Conservation (phyloP, 1,284 basidiomycete species). For the Apiotrichum brassicae region DNA sequence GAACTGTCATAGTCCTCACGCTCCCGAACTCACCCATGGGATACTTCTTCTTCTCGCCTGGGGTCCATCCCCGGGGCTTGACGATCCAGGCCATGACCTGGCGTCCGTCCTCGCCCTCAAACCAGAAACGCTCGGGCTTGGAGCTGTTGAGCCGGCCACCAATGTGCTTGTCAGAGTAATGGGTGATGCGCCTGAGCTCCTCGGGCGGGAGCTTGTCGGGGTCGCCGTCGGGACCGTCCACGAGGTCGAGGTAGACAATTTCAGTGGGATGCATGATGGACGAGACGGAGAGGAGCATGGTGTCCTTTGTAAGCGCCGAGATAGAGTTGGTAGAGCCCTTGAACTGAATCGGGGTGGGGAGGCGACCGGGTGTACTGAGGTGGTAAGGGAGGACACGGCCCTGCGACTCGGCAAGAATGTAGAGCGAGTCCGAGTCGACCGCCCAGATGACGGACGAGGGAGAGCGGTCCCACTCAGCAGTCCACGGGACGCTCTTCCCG, state of each 20-base stretch:
- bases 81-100: slow-evolving; percentile 74
- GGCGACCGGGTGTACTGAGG: slow-evolving; percentile 27
- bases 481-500: slow-evolving; percentile 39
- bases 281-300: too few species aligned
- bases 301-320: neutral
- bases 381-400: slow-evolving; percentile 50
- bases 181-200: slow-evolving; percentile 60
- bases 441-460: slow-evolving; percentile 65
- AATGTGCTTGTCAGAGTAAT: slow-evolving; percentile 37
- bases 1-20: too few species aligned
- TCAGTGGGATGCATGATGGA: slow-evolving; percentile 17
- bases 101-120: slow-evolving; percentile 64
- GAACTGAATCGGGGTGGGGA: slow-evolving; percentile 39
- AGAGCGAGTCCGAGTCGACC: slow-evolving; percentile 62
- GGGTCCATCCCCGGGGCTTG: slow-evolving; percentile 65
- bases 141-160: slow-evolving; percentile 55
- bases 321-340: slow-evolving; percentile 26
- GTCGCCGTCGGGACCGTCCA: slow-evolving; percentile 37
- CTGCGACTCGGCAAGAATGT: slow-evolving; percentile 66
- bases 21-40: slow-evolving; percentile 47
- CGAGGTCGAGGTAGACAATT: slow-evolving; percentile 18
- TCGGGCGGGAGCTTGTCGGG: slow-evolving; percentile 38
- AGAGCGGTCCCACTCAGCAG: slow-evolving; percentile 75
- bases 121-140: slow-evolving; percentile 73
- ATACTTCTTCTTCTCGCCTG: slow-evolving; percentile 58